These are phyloP conservation scores for Monilinia aucupariae DNA, from an alignment of 2,329 filamentous ascomycete species.

Conservation along the genomic window DNA sequence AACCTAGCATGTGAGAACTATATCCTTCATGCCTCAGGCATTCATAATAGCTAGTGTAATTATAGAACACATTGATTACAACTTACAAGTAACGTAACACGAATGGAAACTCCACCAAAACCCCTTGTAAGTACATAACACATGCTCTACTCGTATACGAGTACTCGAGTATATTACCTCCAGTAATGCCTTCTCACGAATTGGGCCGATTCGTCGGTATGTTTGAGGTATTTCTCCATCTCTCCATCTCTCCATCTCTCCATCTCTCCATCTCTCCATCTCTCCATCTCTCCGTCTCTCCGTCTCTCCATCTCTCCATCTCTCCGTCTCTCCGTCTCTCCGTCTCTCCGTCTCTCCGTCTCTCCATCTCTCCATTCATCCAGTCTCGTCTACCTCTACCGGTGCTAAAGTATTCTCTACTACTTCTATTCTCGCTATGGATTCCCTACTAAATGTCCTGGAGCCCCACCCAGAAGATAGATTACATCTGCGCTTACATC, in stretches of 20 bases:
- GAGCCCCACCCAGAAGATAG: constrained; percentile 64
- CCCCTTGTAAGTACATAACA: constrained; percentile 1
- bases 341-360: too few species aligned
- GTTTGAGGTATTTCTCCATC: constrained; percentile 28
- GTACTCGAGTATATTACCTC: neutral
- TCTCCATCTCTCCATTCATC: constrained; percentile 9
- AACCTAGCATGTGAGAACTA: too few species aligned
- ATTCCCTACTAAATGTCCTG: constrained; percentile 24
- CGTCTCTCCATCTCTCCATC: constrained; percentile 14
- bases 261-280: constrained; percentile 13
- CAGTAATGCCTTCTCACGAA: constrained; percentile 9
- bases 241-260: constrained; percentile 8
- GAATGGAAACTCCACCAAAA: neutral
- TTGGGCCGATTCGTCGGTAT: constrained; percentile 21
- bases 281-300: constrained; percentile 7
- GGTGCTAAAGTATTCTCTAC: constrained; percentile 6
- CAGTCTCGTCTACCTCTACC: constrained; percentile 7
- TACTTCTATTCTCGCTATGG: constrained; percentile 10
- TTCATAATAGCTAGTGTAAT: too few species aligned
- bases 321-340: constrained; percentile 6
- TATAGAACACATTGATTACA: too few species aligned
- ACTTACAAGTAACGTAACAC: constrained; percentile 10
- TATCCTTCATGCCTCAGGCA: neutral
- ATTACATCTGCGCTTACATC: constrained; percentile 75
- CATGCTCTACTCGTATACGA: too few species aligned